A percentile compares a stretch with the other conserved stretches of the same genome.
phyloP scores from a whole-genome alignment of 768 basidiomycete genomes.

The Hemileccinum rubropunctum region DNA sequence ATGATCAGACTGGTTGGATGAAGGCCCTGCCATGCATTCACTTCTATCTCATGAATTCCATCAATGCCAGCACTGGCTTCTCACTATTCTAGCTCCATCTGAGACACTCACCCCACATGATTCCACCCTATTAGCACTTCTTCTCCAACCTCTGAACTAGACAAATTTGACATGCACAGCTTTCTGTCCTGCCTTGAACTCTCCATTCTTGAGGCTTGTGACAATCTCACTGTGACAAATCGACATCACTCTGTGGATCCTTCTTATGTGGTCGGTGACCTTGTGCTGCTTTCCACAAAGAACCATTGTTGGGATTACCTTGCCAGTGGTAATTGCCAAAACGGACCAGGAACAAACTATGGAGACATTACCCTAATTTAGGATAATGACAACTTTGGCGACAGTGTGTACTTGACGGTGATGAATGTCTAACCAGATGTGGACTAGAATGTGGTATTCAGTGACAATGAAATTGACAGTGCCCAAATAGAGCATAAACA shows the following conservation, averaged over 20 bases:
- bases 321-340: too few relatives aligned
- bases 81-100: constrained; percentile 30
- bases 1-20: constrained; percentile 30
- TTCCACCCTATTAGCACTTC: too few relatives aligned
- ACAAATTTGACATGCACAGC: neutral
- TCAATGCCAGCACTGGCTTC: constrained; percentile 32
- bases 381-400: too few relatives aligned
- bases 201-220: neutral
- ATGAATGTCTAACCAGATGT: too few relatives aligned
- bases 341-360: too few relatives aligned
- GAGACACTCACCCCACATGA: constrained; percentile 16
- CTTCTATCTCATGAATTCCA: constrained; percentile 34
- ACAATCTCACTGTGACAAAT: too few relatives aligned
- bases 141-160: too few relatives aligned
- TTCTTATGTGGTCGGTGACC: neutral
- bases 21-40: constrained; percentile 23
- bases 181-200: neutral
- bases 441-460: too few relatives aligned
- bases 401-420: too few relatives aligned
- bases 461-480: too few relatives aligned
- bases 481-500: too few relatives aligned
- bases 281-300: neutral
- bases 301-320: neutral
- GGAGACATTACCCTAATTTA: too few relatives aligned
- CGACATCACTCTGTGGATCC: neutral